Evolutionary conservation across 1,284 basidiomycete species (phyloP).

Genomic region (Moesziomyces sp.): DNA sequence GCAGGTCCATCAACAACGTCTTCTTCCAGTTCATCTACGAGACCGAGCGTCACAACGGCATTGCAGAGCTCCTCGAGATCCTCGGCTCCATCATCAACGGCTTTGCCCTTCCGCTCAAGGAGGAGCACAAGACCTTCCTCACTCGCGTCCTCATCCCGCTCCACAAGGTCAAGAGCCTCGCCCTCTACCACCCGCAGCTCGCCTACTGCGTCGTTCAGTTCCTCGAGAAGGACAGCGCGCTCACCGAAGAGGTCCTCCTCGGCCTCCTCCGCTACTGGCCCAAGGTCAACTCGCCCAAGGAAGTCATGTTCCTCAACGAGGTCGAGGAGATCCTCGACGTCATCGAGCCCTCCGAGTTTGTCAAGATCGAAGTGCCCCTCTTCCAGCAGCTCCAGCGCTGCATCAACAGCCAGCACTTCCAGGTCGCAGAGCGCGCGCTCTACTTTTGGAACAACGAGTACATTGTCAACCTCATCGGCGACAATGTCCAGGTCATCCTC

Average conservation of each 20-base stretch:
- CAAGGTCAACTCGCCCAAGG: slow-evolving; percentile 99
- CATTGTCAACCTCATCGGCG: slow-evolving; percentile 98
- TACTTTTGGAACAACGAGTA: slow-evolving; percentile 86
- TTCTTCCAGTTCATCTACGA: slow-evolving; percentile 99
- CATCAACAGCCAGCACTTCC: slow-evolving; percentile 99
- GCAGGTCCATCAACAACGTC: slow-evolving; percentile 98
- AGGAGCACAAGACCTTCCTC: slow-evolving; percentile 98
- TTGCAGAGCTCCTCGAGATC: slow-evolving; percentile 97
- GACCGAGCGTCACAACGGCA: slow-evolving; percentile 98
- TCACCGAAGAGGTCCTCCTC: slow-evolving; percentile 95
- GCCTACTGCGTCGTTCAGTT: slow-evolving; percentile 99
- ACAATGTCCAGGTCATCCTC: slow-evolving; percentile 87
- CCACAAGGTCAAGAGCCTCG: slow-evolving; percentile 96
- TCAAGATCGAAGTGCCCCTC: slow-evolving; percentile 91
- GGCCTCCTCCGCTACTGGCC: slow-evolving; percentile 98
- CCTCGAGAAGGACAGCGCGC: slow-evolving; percentile 90
- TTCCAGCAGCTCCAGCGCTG: slow-evolving; percentile 96
- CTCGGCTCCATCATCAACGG: slow-evolving; percentile 99
- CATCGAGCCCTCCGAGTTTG: slow-evolving; percentile 95
- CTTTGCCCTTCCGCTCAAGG: slow-evolving; percentile 96
- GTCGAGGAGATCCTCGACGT: slow-evolving; percentile 99
- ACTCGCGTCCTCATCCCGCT: slow-evolving; percentile 94
- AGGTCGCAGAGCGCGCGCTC: slow-evolving; percentile 71
- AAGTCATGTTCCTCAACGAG: slow-evolving; percentile 99
- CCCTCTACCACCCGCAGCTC: slow-evolving; percentile 96